Base-by-base conservation (phyloP, 1,139 yeast genomes). In the Blastobotrys indianensis region DNA sequence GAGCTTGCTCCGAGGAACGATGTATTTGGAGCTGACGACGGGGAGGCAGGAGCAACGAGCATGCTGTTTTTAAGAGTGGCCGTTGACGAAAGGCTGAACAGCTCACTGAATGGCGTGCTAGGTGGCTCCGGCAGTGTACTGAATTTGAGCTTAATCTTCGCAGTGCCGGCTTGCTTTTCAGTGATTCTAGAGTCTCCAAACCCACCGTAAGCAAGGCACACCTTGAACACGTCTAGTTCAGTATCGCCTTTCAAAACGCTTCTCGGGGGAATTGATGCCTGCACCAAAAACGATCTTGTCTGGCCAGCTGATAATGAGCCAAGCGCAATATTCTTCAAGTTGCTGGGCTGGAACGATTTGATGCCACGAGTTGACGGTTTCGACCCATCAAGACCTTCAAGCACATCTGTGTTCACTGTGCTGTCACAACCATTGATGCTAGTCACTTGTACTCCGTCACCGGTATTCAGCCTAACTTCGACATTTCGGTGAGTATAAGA, bases 261-360 rank as follows among this genome's bases (percentile, higher is more conserved):
- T 36, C 37, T 20, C 17, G 47, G 53, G 10, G 47, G 50, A 10
- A 49, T 49, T n/a, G 51, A 48, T 2, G 48, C 53, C 38, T 56
- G 60, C 1, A 55, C 54, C 16, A 56, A 30, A 32, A 54, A 50
- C 2, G 53, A 47, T 13, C 51, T 39, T 2, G 51, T 48, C 32
- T 56, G 54, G 9, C 57, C 55, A 4, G 54, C 52, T 12, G 50
- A 38, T 42, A 56, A 39, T 20, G 47, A 42, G 6, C 59, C 59
- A 8, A 56, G 43, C 3, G 50, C 45, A 15, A 56, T 39, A 10
- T 32, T 41, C 16, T 42, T 41, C 12, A 44, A 39, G 30, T 44
- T 38, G 31, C 30, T 25, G 13, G 50, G 47, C 32, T 40, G 42
- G 41, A 43, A 47, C 17, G 47, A 37, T 31, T 44, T 25, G n/a